Conservation (phyloP, 805 yeast genomes). For the Candida sithepensis region DNA sequence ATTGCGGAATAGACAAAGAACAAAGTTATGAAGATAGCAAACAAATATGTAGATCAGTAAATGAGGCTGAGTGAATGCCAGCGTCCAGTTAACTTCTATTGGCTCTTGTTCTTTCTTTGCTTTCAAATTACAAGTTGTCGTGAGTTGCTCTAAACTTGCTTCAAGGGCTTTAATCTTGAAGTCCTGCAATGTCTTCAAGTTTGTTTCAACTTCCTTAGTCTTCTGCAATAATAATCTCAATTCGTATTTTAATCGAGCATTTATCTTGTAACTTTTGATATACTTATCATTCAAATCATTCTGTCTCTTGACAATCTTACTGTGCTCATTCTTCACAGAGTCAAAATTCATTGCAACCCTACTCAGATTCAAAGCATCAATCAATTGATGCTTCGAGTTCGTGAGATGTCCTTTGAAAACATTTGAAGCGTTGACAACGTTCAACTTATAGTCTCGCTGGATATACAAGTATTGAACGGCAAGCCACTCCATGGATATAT, state of each 20-base stretch:
- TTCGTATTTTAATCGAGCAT: constrained; percentile 65
- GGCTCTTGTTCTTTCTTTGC: not conserved
- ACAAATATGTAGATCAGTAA: constrained; percentile 20
- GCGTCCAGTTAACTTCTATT: constrained; percentile 3
- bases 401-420: constrained; percentile 13
- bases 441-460: constrained; percentile 16
- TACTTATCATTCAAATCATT: constrained; percentile 35
- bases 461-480: constrained; percentile 25
- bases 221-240: constrained; percentile 54
- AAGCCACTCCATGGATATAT: constrained; percentile 19
- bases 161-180: constrained; percentile 33
- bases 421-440: constrained; percentile 17
- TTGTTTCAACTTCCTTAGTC: constrained; percentile 64
- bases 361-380: constrained; percentile 16
- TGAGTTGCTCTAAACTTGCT: constrained; percentile 3
- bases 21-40: constrained; percentile 12
- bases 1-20: constrained; percentile 14
- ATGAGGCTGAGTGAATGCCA: constrained; percentile 18
- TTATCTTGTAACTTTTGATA: constrained; percentile 49
- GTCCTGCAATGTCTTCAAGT: constrained; percentile 33
- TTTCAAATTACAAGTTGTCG: not conserved
- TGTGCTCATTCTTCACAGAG: constrained; percentile 11
- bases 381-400: constrained; percentile 14
- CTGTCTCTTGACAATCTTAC: constrained; percentile 20
- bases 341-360: constrained; percentile 10